Percentiles rank a stretch among this genome's conserved stretches.
Evolutionary conservation across 2,329 filamentous ascomycete genomes (phyloP).

Genomic region (Penicillium sp.): DNA sequence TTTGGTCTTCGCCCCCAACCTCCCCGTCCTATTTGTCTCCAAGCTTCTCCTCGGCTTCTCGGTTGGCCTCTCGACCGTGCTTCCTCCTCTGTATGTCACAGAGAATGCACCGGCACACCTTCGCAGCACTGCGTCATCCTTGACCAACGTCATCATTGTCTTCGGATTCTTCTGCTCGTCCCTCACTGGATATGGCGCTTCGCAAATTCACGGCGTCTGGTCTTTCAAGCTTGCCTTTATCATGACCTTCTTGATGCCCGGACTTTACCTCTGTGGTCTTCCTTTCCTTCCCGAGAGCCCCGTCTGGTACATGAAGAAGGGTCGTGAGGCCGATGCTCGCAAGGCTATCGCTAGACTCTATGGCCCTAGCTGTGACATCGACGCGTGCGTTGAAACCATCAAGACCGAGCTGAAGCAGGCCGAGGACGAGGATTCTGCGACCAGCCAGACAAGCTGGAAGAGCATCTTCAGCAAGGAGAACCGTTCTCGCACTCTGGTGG

Average conservation of each 20-base stretch:
- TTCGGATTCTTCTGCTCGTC: background rate
- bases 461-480: background rate
- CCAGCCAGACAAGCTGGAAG: background rate
- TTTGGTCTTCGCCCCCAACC: background rate
- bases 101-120: constrained; percentile 13
- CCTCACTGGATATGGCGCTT: background rate
- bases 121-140: constrained; percentile 10
- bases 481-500: background rate
- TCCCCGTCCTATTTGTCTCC: background rate
- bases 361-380: background rate
- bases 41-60: background rate
- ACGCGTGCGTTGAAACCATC: background rate
- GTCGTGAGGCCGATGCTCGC: constrained; percentile 7
- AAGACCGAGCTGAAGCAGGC: background rate
- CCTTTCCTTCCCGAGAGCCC: constrained; percentile 12
- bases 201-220: background rate
- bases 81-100: constrained; percentile 13
- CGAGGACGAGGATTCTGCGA: background rate
- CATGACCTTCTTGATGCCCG: background rate
- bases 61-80: constrained; percentile 10
- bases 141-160: constrained; percentile 13
- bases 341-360: constrained; percentile 6
- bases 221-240: background rate
- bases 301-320: constrained; percentile 14
- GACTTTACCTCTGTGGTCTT: background rate